These are phyloP conservation scores for Umbilicaria muhlenbergii DNA, from an alignment of 495 filamentous ascomycete species.

Conservation along the genomic window DNA sequence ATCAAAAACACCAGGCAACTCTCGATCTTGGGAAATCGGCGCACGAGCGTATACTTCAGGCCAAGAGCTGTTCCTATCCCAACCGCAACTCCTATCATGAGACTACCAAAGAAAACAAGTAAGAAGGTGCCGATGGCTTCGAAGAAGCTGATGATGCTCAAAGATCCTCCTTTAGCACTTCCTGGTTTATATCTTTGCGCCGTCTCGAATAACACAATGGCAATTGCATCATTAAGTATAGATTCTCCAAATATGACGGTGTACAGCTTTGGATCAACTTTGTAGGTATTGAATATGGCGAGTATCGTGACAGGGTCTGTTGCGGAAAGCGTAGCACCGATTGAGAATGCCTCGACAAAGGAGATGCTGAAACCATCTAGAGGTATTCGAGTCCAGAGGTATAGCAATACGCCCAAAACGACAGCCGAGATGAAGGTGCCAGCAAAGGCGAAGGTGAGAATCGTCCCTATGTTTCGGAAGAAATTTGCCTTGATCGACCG, in stretches of 20 bases:
- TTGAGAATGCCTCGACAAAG: slow-evolving; percentile 88
- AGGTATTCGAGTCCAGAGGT: slow-evolving; percentile 73
- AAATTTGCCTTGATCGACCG: slow-evolving; percentile 55
- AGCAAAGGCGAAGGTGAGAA: slow-evolving; percentile 95
- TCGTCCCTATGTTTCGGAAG: slow-evolving; percentile 95
- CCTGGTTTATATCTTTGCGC: slow-evolving; percentile 69
- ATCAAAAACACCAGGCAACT: slow-evolving; percentile 87
- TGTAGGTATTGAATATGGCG: slow-evolving; percentile 97
- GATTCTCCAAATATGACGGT: slow-evolving; percentile 97
- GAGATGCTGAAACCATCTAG: slow-evolving; percentile 70
- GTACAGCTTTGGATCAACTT: slow-evolving; percentile 96
- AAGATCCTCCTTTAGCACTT: slow-evolving; percentile 37
- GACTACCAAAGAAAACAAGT: slow-evolving; percentile 85
- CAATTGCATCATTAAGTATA: slow-evolving; percentile 94
- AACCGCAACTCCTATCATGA: slow-evolving; percentile 73
- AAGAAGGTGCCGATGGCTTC: slow-evolving; percentile 91
- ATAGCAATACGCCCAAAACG: slow-evolving; percentile 76
- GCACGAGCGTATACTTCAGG: slow-evolving; percentile 83
- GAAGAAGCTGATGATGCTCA: slow-evolving; percentile 63
- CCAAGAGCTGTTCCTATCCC: slow-evolving; percentile 75
- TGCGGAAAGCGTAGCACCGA: slow-evolving; percentile 88
- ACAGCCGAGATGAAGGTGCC: slow-evolving; percentile 95
- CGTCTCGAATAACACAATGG: slow-evolving; percentile 96
- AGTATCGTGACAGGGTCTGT: slow-evolving; percentile 96
- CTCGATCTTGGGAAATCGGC: slow-evolving; percentile 90